These are phyloP conservation scores for Exophiala mesophila DNA, from an alignment of 2,329 filamentous ascomycete genomes.

Conservation along the genomic window DNA sequence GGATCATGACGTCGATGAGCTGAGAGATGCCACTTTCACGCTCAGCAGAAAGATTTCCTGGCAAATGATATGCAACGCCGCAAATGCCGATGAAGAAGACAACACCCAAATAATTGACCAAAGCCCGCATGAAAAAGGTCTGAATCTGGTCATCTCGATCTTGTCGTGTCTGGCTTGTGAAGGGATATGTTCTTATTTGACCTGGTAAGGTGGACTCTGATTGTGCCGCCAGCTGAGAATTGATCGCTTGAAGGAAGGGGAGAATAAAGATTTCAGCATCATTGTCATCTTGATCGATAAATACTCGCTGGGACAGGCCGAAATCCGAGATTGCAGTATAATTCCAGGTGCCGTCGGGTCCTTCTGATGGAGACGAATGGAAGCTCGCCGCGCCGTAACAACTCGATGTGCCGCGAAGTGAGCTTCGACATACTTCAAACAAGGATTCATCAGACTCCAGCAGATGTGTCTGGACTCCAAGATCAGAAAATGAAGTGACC, in stretches of 20 bases:
- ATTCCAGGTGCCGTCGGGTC: slow-evolving; percentile 65
- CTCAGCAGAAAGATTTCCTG: slow-evolving; percentile 78
- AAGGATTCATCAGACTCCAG: slow-evolving; percentile 53
- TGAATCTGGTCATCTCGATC: slow-evolving; percentile 64
- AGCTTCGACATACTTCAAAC: slow-evolving; percentile 56
- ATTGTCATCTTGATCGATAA: slow-evolving; percentile 59
- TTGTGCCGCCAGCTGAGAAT: slow-evolving; percentile 56
- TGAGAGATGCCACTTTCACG: slow-evolving; percentile 81
- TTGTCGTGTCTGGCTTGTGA: slow-evolving; percentile 63
- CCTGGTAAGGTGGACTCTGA: slow-evolving; percentile 37
- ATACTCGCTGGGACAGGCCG: slow-evolving; percentile 59
- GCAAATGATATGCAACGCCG: slow-evolving; percentile 77
- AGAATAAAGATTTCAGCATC: slow-evolving; percentile 72
- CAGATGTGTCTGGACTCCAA: slow-evolving; percentile 53
- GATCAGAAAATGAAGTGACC: slow-evolving; percentile 48
- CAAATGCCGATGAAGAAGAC: slow-evolving; percentile 73
- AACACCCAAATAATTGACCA: slow-evolving; percentile 71
- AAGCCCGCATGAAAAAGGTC: slow-evolving; percentile 61
- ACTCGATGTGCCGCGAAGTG: slow-evolving; percentile 59
- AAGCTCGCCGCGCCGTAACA: slow-evolving; percentile 73
- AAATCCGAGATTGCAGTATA: slow-evolving; percentile 77
- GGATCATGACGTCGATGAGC: slow-evolving; percentile 85
- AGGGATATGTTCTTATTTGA: slow-evolving; percentile 61
- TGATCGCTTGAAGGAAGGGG: slow-evolving; percentile 74
- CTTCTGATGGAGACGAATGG: slow-evolving; percentile 67